These are phyloP conservation scores for Alternaria sp. DNA, from an alignment of 2,329 filamentous ascomycete species.

Conservation along the genomic window DNA sequence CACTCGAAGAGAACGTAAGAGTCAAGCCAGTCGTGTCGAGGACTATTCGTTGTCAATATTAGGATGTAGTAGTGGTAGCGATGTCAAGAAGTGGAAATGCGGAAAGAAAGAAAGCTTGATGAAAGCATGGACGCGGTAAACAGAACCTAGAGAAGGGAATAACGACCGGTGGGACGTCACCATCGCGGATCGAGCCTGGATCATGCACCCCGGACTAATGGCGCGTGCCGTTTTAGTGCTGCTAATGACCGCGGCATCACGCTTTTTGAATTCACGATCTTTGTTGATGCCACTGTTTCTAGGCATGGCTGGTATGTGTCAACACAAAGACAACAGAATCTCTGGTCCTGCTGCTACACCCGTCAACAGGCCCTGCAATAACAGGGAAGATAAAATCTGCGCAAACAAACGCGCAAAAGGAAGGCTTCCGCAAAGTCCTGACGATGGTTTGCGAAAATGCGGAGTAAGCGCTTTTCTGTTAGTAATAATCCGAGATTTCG, in stretches of 20 bases:
- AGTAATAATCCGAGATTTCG: slow-evolving; percentile 12
- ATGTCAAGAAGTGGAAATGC: slow-evolving; percentile 3
- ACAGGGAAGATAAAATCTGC: not conserved
- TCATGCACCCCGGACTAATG: slow-evolving; percentile 31
- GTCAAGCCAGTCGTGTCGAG: not conserved
- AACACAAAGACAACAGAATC: not conserved
- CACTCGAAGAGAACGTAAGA: not conserved
- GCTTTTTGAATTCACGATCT: not conserved
- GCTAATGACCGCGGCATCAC: slow-evolving; percentile 1
- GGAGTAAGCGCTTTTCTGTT: slow-evolving; percentile 5
- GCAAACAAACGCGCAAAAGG: not conserved
- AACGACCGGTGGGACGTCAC: slow-evolving; percentile 23
- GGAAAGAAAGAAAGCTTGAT: slow-evolving; percentile 12
- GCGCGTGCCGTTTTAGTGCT: slow-evolving; percentile 7
- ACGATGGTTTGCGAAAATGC: slow-evolving; percentile 2
- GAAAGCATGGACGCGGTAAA: slow-evolving; percentile 19
- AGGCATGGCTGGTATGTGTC: not conserved
- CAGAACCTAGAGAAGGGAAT: slow-evolving; percentile 16
- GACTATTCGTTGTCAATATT: not conserved
- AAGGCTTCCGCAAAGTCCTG: not conserved
- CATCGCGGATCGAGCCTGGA: slow-evolving; percentile 13
- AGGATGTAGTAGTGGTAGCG: not conserved
- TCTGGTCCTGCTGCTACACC: not conserved
- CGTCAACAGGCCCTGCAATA: not conserved
- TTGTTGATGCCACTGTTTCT: not conserved